Evolutionary conservation across 768 basidiomycete species (phyloP), one percentile per base, ranked within the genome.

Genomic region (Suillus subaureus): DNA sequence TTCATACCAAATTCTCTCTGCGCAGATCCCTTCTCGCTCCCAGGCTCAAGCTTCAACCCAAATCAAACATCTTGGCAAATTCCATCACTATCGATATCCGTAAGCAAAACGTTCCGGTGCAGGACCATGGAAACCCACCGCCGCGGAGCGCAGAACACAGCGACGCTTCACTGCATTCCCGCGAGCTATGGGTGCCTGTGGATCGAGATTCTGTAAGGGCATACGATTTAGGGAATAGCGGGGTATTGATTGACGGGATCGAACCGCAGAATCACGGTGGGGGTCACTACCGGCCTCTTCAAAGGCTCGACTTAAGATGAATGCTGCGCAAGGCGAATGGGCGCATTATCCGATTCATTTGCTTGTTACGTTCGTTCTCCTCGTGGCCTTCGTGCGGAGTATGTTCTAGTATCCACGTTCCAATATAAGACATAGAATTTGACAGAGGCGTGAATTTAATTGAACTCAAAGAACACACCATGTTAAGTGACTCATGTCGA

Each of bases 121-220:
- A 60, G 16, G 58, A 43, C 40, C 58, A 60, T 60, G 58, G 58
- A 21, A 60, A 60, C 58, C 58, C 58, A 60, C 28, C 39, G 58
- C 58, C 58, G 58, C 58, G 58, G 42, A 60, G 58, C 58, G 23
- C 40, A 31, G 58, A 60, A 60, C 39, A 31, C 58, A 60, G 58
- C 58, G 58, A 60, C 40, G 28, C 40, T 60, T 39, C 58, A 60
- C 40, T 28, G 9, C 58, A 60, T 60, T 40, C 37, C 58, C 58
- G 58, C 58, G 58, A 60, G 39, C 39, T 60, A 42, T 60, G 58
- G 58, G 58, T 60, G 58, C 58, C 58, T 60, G 58, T 28, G 58
- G 58, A 60, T 60, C 58, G 58, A 60, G 58, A 60, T 60, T 60
- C 26, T 60, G 58, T 28, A 60, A 60, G 58, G 26, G 26, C 28